Base-by-base conservation (phyloP, 1,284 basidiomycete genomes). In the Cutaneotrichosporon cutaneum region DNA sequence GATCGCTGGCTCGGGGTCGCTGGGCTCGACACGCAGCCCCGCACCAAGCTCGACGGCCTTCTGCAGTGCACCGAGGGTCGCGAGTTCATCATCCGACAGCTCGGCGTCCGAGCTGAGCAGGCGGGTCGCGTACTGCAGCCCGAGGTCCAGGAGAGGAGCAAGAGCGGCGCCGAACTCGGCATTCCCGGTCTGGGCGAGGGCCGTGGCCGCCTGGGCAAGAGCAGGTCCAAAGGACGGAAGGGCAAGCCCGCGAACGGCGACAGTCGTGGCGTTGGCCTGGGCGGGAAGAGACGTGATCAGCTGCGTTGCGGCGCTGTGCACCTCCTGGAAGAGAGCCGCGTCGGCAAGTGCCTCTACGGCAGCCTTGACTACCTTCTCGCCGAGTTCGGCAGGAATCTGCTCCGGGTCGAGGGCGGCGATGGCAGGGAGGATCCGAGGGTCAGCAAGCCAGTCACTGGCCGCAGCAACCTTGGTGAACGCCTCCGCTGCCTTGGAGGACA, bases 1-100 rank as follows among this genome's bases (percentile, higher is more conserved):
- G 36, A 95, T 72, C 26, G 92, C 79, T 0, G 90, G 88, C 63
- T 97, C 94, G 0, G 86, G 86, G 8, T 82, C 68, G 65, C 87
- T 88, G 39, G 86, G 76, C 48, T 71, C 71, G 11, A 70, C 51
- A 18, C 65, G 66, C 10, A 60, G 48, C 9, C 22, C 10, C 5
- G 54, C 47, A 14, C 26, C 58, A 1, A 21, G 22, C 14, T 52
- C 30, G n/a, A 63, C 53, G 4, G 63, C 53, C 14, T 58, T 36
- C 21, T 52, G 53, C 18, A 70, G 54, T 4, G 51, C 33, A 0
- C 44, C 26, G 1, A 73, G 33, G 1, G 58, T 54, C 1, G 30
- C 54, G 11, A 64, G 26, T 13, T 62, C 66, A 10, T 65, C 68
- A 4, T 42, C 56, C 1, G 56, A 48, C 1, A 73, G 60, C 13